Base-by-base conservation (phyloP, 2,329 filamentous ascomycete genomes). In the Alternaria alternata region DNA sequence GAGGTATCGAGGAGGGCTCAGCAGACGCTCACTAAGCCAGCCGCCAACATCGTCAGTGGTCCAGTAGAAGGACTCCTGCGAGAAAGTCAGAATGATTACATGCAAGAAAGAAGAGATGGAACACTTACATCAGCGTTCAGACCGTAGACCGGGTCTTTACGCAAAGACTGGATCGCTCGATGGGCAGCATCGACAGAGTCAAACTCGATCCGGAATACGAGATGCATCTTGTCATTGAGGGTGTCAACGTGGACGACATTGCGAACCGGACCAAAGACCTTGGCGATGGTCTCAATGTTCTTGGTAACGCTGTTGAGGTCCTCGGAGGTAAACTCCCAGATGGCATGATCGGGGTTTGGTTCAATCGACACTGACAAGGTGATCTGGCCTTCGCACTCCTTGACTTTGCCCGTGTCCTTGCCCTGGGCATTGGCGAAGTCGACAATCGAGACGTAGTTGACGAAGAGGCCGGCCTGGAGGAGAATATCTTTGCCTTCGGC, bases 351-450 rank as follows among this genome's bases (percentile, higher is more conserved):
- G 1, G 66, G 62, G 26, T 69, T 63, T 8, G 63, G 51, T 18
- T 69, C 59, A 34, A 74, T 65, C 49, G 59, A 48, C 41, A 72
- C 51, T 1, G 57, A 43, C 6, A 74, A 32, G 38, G 62, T 65
- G 60, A 79, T 62, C 62, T 78, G 75, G 26, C 75, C 76, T 48
- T 79, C 77, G 34, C 66, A 75, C 38, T 68, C 66, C 41, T 78
- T 68, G 53, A 72, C 51, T 9, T 59, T 41, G 5, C 57, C 51
- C 1, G 66, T 68, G 26, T 75, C 69, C 53, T 75, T 69, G 62
- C 62, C 65, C 71, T 75, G 55, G 65, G 69, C 16, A 63, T 41
- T 42, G 3, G 70, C 66, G 34, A 65, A 77, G 28, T 74, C 68
- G 28, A 70, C 66, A 14, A 63, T 59, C 11, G 67, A 66, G 36